Evolutionary conservation across 495 filamentous ascomycete species (phyloP), one percentile per base, ranked within the genome.

Genomic region (Penicillium paradoxum): DNA sequence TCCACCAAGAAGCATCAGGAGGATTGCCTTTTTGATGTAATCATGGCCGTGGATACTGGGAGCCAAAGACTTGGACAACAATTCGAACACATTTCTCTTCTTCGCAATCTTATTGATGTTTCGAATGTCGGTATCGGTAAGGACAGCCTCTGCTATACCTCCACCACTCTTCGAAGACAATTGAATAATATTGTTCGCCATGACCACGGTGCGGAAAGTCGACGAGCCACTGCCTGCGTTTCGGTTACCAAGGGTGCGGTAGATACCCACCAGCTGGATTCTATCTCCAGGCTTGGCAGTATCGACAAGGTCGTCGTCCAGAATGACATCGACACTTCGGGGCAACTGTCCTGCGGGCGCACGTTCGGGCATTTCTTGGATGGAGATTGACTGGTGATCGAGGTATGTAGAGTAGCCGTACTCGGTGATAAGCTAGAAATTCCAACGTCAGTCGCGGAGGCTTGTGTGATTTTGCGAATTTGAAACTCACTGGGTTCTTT

Each of bases 301-400:
- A 66, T 99, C 93, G 27, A 99, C 93, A 22, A 99, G 76, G 64
- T 99, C 93, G 67, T 99, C 93, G 58, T 99, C 93, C 57, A 97
- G 72, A 51, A 99, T 90, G 17, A 99, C 91, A 71, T 99, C 93
- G n/a, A 97, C 93, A 41, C 91, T 90, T 51, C 93, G 84, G 53
- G 93, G 93, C 58, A 99, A 81, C 75, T 97, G 93, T 41, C 93
- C 93, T 47, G 93, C 92, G 24, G 93, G 93, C 21, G 93, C 93
- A 61, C 93, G 79, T 67, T 99, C 93, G 13, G 93, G 93, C 93
- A 99, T 99, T 78, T 99, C 93, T 76, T 99, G 93, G 62, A 99
- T 96, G 0, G 93, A 97, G 42, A 99, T 90, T 15, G 90, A 91
- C 66, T 99, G 93, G 68, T 99, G 95, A 66, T 99, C 93, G 65